A percentile compares a stretch with the other conserved stretches of the same genome.
These are phyloP conservation scores for Cucurbita ficifolia DNA, from an alignment of 306 rosid genomes.

Conservation along the genomic window DNA sequence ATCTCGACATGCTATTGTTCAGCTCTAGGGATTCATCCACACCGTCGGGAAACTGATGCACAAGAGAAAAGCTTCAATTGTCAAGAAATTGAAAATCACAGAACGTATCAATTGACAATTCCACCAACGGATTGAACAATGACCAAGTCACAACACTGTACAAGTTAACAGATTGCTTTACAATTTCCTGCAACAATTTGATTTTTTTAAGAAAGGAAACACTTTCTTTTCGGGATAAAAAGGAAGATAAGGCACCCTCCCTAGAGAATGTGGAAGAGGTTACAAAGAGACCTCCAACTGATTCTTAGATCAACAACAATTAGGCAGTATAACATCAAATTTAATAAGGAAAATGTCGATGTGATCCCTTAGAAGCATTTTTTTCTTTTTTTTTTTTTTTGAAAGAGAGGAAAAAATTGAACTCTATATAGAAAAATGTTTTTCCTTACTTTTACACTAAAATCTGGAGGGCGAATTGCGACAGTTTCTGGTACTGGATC, in stretches of 20 bases:
- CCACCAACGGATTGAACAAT: neutral
- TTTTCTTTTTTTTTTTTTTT: too few species aligned
- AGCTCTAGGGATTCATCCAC: conserved; percentile 15
- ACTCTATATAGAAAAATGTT: neutral
- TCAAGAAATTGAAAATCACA: neutral
- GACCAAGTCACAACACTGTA: neutral
- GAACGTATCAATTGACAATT: neutral
- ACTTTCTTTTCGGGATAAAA: neutral
- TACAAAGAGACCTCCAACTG: neutral
- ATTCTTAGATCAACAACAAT: neutral
- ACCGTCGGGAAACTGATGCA: conserved; percentile 20
- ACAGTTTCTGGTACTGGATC: neutral
- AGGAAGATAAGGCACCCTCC: neutral
- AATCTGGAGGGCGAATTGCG: conserved; percentile 15
- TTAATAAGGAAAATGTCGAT: neutral
- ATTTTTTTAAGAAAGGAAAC: neutral
- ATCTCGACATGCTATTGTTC: conserved; percentile 12
- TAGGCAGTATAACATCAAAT: neutral
- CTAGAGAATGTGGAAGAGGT: neutral
- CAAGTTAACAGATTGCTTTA: neutral
- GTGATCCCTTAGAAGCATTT: neutral
- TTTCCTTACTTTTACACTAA: conserved; percentile 30
- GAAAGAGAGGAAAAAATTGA: neutral
- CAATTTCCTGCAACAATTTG: neutral
- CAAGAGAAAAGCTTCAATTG: neutral